Conservation (phyloP, 345 rosid genomes). For the Garcia nutans region DNA sequence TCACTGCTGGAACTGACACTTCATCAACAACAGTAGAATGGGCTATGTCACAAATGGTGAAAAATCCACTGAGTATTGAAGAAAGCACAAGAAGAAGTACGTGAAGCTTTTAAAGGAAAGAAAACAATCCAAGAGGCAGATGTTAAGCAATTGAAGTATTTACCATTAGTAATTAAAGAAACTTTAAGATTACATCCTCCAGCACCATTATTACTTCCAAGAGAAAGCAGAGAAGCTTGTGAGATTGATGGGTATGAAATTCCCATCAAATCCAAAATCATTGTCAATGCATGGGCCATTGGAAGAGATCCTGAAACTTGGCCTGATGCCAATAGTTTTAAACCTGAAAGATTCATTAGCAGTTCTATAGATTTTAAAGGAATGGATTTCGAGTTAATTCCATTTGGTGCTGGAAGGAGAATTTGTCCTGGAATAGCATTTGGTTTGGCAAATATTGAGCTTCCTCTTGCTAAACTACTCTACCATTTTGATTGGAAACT, state of each 20-base stretch:
- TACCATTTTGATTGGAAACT: conserved; percentile 26
- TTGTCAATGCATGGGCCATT: conserved; percentile 16
- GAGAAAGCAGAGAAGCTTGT: conserved; percentile 17
- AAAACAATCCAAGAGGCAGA: conserved; percentile 8
- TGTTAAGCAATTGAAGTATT: conserved; percentile 14
- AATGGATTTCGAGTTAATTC: conserved; percentile 11
- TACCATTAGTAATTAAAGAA: conserved; percentile 17
- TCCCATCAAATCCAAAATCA: conserved; percentile 8
- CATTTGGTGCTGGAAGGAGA: conserved; percentile 22
- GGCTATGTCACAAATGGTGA: conserved; percentile 25
- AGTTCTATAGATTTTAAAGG: conserved; percentile 13
- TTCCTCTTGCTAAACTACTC: conserved; percentile 15
- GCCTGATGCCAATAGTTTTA: conserved; percentile 8
- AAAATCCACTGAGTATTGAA: conserved; percentile 12
- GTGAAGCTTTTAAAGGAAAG: conserved; percentile 16
- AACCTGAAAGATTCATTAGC: conserved; percentile 14
- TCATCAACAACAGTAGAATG: conserved; percentile 20
- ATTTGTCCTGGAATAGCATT: conserved; percentile 23
- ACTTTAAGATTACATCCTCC: conserved; percentile 23
- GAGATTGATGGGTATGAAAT: conserved; percentile 14
- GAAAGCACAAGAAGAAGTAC: conserved; percentile 20
- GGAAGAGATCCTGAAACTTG: conserved; percentile 13
- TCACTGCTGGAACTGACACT: conserved; percentile 15
- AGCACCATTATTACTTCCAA: conserved; percentile 17
- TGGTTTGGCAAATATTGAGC: conserved; percentile 21